Evolutionary conservation across 305 asterid species (phyloP), one percentile per base, ranked within the genome.

Genomic region (Solanum hybrid): DNA sequence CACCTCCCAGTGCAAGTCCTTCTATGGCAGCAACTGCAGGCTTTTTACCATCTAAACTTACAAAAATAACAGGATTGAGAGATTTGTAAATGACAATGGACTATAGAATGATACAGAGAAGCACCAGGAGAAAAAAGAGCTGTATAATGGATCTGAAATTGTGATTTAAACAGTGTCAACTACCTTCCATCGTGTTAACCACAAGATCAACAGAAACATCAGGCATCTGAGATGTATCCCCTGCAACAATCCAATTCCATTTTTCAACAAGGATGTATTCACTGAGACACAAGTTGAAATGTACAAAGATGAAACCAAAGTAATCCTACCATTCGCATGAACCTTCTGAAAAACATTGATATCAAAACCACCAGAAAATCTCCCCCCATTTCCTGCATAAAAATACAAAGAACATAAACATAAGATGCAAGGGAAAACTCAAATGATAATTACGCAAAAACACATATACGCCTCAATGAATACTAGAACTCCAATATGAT

Each of bases 1-100:
- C 99, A 90, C 99, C 99, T 88, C 99, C 99, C 78, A 97, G 98
- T 78, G 98, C 98, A 91, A 96, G 98, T 88, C 99, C 99, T 92
- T 93, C 98, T 76, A 97, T 42, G 66, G 99, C 99, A 93, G 98
- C 98, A 92, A 97, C 98, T 90, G 90, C 92, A 84, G 99, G 99
- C 93, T 97, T 97, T 93, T 93, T 96, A 87, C 92, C 96, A 94
- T 96, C 96, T 94, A 75, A 89, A 88, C 38, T 88, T 26, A 78
- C 36, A 66, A 85, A 90, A 89, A 32, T 77, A 80, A 88, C 76
- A 90, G 72, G 79, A 89, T 36, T 24, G 69, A 87, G 71, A 51
- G 78, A 78, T 77, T 60, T 29, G 81, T 27, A 77, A 86, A 84
- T 26, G 51, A 71, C 26, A 72, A 35, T 72, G 75, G 40, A 11